phyloP scores from a whole-genome alignment of 306 rosid species.

The Alnus glutinosa region DNA sequence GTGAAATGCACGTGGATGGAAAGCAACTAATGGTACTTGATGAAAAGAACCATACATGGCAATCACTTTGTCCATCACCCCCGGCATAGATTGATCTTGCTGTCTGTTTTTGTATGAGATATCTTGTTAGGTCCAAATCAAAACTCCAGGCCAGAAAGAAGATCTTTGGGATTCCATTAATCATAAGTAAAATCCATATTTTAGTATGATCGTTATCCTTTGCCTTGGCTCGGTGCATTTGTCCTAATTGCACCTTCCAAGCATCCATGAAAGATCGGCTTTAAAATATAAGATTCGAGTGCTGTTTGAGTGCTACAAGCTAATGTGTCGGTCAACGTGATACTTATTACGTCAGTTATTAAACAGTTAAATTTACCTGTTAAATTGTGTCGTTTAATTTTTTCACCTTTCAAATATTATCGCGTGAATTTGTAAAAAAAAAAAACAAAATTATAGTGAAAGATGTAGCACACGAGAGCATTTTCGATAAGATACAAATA shows the following conservation, averaged over 20 bases:
- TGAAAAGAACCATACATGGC: neutral
- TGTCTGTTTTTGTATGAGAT: neutral
- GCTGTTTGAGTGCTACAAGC: no score
- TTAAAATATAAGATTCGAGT: neutral
- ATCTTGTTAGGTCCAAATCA: neutral
- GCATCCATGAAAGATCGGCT: neutral
- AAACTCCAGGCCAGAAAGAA: neutral
- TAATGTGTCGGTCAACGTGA: no score
- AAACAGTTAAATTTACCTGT: no score
- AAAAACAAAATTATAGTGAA: no score
- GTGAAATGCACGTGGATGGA: conserved; percentile 30
- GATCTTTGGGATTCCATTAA: neutral
- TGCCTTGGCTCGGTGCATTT: neutral
- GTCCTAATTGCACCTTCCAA: conserved; percentile 4
- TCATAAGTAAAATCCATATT: neutral
- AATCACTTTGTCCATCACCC: neutral
- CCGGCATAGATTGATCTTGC: neutral
- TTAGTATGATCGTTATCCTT: neutral
- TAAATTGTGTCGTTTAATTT: no score
- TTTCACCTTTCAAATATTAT: no score
- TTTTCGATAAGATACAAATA: no score
- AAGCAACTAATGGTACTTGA: conserved; percentile 11
- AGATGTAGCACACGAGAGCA: no score
- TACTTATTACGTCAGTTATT: no score
- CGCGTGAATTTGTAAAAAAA: no score